Evolutionary conservation across 2,329 filamentous ascomycete genomes (phyloP).

Genomic region (Diaporthe nobilis): DNA sequence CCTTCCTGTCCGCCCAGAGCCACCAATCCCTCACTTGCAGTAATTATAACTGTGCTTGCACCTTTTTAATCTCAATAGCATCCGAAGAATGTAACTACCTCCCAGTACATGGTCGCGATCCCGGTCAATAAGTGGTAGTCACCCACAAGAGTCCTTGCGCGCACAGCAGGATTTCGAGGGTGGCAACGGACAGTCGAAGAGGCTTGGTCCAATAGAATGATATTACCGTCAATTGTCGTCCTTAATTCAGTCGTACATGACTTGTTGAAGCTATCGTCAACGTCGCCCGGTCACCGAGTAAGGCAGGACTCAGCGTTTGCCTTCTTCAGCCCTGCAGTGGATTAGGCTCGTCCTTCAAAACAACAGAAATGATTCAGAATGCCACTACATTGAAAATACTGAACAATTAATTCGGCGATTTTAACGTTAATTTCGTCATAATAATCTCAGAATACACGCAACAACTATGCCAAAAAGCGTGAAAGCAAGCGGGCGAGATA

Average conservation of each 20-base stretch:
- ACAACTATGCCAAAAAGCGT: not conserved
- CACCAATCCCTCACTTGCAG: no score
- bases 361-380: not conserved
- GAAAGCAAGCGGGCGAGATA: no score
- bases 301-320: not conserved
- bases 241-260: no score
- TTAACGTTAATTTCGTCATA: no score
- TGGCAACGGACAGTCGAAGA: not conserved
- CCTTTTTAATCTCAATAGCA: not conserved
- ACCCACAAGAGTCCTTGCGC: not conserved
- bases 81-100: not conserved
- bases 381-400: no score
- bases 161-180: not conserved
- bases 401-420: no score
- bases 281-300: no score
- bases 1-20: no score
- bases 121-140: not conserved
- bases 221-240: not conserved
- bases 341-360: not conserved
- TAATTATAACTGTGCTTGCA: no score
- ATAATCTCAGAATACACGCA: no score
- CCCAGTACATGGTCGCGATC: not conserved
- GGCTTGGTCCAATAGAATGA: not conserved
- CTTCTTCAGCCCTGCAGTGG: not conserved
- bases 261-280: conserved; percentile 8